Evolutionary conservation across 2,329 filamentous ascomycete genomes (phyloP).

Genomic region (Botrytis fragariae): DNA sequence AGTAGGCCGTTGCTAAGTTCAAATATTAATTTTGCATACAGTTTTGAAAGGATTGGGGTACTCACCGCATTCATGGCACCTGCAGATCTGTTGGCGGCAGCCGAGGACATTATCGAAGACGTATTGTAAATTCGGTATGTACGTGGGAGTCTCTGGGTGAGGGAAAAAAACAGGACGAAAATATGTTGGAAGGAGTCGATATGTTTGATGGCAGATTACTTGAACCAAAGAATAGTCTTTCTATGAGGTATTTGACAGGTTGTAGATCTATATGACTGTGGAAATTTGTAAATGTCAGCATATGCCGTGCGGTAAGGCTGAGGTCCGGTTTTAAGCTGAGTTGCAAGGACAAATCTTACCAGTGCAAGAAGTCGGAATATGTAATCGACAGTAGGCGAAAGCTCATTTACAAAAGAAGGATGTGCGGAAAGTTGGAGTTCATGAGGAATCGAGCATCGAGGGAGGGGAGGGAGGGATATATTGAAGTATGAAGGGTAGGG

Average conservation of each 20-base stretch:
- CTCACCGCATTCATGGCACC: conserved; percentile 43
- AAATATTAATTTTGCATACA: conserved; percentile 29
- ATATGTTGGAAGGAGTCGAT: conserved; percentile 27
- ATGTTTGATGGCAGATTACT: conserved; percentile 26
- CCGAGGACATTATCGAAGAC: conserved; percentile 39
- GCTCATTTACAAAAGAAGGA: conserved; percentile 39
- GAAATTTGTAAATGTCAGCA: conserved; percentile 37
- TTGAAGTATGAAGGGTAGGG: conserved; percentile 36
- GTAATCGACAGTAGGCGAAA: conserved; percentile 35
- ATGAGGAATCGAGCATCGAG: conserved; percentile 37
- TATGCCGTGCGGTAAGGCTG: conserved; percentile 36
- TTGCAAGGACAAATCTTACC: conserved; percentile 33
- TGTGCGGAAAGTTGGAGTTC: conserved; percentile 28
- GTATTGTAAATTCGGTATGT: conserved; percentile 36
- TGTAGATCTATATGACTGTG: conserved; percentile 40
- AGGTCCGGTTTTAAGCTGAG: conserved; percentile 32
- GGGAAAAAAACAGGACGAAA: conserved; percentile 23
- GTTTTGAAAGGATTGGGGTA: conserved; percentile 38
- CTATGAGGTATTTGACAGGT: conserved; percentile 36
- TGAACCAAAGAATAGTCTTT: conserved; percentile 31
- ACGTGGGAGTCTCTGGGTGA: conserved; percentile 22
- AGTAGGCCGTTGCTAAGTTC: conserved; percentile 33
- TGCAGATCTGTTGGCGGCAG: conserved; percentile 38
- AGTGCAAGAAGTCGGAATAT: conserved; percentile 34
- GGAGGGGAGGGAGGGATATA: conserved; percentile 31